phyloP scores from a whole-genome alignment of 192 early-diverging fungal genomes.

The Thamnidium elegans region DNA sequence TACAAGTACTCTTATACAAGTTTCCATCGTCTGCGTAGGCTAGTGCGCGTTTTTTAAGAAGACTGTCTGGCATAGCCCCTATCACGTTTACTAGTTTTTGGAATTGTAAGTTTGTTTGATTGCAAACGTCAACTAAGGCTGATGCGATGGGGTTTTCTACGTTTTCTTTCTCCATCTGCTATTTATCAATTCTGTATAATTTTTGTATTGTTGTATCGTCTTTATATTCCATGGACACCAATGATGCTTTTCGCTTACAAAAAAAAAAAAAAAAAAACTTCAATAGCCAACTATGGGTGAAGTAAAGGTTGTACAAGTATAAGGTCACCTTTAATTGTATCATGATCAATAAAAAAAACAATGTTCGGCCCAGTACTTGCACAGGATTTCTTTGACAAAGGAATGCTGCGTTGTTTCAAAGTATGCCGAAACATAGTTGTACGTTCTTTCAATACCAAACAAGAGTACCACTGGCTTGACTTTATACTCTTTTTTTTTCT shows the following conservation, averaged over 20 bases:
- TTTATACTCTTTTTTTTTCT: no score
- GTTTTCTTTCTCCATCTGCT: background rate
- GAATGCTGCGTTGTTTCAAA: background rate
- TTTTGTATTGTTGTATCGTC: background rate
- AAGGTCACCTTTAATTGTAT: background rate
- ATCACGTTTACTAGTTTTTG: no score
- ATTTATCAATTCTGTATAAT: background rate
- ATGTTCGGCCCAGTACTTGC: background rate
- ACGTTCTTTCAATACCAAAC: background rate
- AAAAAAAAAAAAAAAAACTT: background rate
- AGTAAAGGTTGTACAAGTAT: background rate
- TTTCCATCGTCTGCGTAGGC: background rate
- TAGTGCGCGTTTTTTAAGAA: background rate
- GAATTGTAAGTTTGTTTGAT: background rate
- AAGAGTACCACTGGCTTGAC: background rate
- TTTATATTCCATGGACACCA: background rate
- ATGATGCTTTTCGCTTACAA: background rate
- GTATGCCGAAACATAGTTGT: background rate
- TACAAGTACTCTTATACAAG: background rate
- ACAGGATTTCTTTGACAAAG: background rate
- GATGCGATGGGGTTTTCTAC: background rate
- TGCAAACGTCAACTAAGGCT: background rate
- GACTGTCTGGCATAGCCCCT: background rate
- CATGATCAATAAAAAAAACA: constrained; percentile 3
- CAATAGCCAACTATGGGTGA: background rate